Evolutionary conservation across 2,329 filamentous ascomycete species (phyloP).

Genomic region (Pseudogymnoascus sp.): DNA sequence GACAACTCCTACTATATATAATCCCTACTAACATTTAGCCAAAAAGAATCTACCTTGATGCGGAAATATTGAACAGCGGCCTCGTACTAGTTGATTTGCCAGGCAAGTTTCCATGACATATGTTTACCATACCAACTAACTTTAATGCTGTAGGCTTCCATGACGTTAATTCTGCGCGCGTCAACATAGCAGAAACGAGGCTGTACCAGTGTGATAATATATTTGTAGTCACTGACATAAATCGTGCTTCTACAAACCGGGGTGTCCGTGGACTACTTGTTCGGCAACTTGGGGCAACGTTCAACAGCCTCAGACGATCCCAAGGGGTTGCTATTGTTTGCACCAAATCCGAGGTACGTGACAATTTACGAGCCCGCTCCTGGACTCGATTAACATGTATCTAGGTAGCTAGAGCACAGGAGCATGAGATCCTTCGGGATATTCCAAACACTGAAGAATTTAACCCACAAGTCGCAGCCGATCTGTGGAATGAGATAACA

Average conservation of each 20-base stretch:
- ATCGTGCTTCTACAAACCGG: conserved; percentile 14
- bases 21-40: background rate
- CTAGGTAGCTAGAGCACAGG: conserved; percentile 9
- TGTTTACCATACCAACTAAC: conserved; percentile 10
- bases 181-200: conserved; percentile 14
- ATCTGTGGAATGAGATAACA: background rate
- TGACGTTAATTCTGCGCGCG: conserved; percentile 15
- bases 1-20: background rate
- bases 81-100: conserved; percentile 17
- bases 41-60: conserved; percentile 14
- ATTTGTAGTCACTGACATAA: conserved; percentile 15
- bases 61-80: conserved; percentile 13
- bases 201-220: conserved; percentile 17
- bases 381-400: background rate
- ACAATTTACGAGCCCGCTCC: background rate
- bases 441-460: conserved; percentile 11
- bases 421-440: conserved; percentile 14
- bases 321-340: conserved; percentile 16
- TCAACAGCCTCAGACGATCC: conserved; percentile 13
- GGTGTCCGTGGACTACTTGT: conserved; percentile 12
- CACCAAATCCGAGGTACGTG: conserved; percentile 16
- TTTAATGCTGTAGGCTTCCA: conserved; percentile 12
- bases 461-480: background rate
- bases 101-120: conserved; percentile 3
- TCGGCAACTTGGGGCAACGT: conserved; percentile 14